A percentile compares a stretch with the other conserved stretches of the same genome.
These are phyloP conservation scores for Xanthoconium purpureum DNA, from an alignment of 768 basidiomycete genomes.

Conservation along the genomic window DNA sequence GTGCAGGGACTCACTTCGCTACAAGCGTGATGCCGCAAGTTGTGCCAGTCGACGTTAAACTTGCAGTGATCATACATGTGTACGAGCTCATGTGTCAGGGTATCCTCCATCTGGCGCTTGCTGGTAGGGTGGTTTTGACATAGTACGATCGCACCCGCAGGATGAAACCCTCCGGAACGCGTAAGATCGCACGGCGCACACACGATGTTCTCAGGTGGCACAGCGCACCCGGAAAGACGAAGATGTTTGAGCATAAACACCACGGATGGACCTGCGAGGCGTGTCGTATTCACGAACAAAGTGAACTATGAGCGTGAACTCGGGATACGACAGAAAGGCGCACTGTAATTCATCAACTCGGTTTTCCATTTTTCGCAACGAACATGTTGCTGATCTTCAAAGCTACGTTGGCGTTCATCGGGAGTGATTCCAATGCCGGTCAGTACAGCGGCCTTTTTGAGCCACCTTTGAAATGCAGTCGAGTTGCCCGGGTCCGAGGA, in stretches of 20 bases:
- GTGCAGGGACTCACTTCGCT: slow-evolving; percentile 68
- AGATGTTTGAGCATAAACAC: slow-evolving; percentile 93
- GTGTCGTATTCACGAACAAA: not conserved
- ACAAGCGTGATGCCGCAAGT: slow-evolving; percentile 93
- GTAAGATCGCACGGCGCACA: slow-evolving; percentile 81
- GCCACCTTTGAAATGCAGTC: slow-evolving; percentile 49
- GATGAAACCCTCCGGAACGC: slow-evolving; percentile 81
- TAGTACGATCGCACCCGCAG: slow-evolving; percentile 74
- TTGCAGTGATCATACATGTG: slow-evolving; percentile 95
- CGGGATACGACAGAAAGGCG: slow-evolving; percentile 29
- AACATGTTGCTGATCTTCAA: slow-evolving; percentile 38
- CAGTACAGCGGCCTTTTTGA: slow-evolving; percentile 43
- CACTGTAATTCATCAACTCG: slow-evolving; percentile 68
- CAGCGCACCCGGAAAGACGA: slow-evolving; percentile 65
- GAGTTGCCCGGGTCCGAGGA: slow-evolving; percentile 22
- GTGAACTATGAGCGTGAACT: slow-evolving; percentile 5
- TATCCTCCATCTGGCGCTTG: slow-evolving; percentile 89
- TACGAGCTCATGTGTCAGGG: slow-evolving; percentile 88
- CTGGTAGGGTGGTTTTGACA: slow-evolving; percentile 82
- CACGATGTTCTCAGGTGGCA: slow-evolving; percentile 69
- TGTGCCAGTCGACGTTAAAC: slow-evolving; percentile 90
- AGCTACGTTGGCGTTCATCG: slow-evolving; percentile 38
- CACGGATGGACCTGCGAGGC: slow-evolving; percentile 67
- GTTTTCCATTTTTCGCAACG: slow-evolving; percentile 69
- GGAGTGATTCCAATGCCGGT: slow-evolving; percentile 51